Percentiles rank a stretch among this genome's conserved stretches.
Conservation (phyloP, 495 filamentous ascomycete genomes). For the Penicillium robsamsonii region DNA sequence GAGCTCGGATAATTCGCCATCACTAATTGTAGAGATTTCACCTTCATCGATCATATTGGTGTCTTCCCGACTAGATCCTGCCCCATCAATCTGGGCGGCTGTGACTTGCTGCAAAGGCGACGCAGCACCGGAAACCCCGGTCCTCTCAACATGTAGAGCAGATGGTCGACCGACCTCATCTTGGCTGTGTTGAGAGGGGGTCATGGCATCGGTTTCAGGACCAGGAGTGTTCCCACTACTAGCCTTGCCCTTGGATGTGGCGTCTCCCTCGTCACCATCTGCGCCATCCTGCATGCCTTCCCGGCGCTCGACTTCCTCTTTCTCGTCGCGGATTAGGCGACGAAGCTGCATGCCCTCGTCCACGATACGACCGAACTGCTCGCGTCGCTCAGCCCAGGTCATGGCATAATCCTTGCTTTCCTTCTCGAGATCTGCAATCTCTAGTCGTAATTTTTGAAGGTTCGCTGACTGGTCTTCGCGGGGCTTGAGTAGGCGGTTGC, state of each 20-base stretch:
- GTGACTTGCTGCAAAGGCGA: slow-evolving; percentile 46
- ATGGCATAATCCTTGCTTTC: slow-evolving; percentile 78
- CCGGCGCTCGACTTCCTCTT: slow-evolving; percentile 74
- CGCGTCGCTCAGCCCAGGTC: slow-evolving; percentile 82
- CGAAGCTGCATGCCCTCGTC: slow-evolving; percentile 86
- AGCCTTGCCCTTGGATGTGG: slow-evolving; percentile 47
- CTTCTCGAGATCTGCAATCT: slow-evolving; percentile 82
- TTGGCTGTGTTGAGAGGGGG: slow-evolving; percentile 49
- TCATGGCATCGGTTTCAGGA: slow-evolving; percentile 52
- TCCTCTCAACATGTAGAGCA: slow-evolving; percentile 38
- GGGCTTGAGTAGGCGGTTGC: slow-evolving; percentile 71
- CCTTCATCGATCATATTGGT: slow-evolving; percentile 62
- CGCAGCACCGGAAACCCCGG: slow-evolving; percentile 25
- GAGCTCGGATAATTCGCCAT: slow-evolving; percentile 37
- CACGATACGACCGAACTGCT: slow-evolving; percentile 87
- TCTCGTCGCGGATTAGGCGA: slow-evolving; percentile 87
- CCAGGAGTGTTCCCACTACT: slow-evolving; percentile 65
- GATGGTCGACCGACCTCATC: slow-evolving; percentile 41
- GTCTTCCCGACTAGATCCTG: slow-evolving; percentile 46
- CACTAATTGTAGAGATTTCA: slow-evolving; percentile 53
- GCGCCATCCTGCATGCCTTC: slow-evolving; percentile 79
- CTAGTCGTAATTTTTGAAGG: slow-evolving; percentile 74
- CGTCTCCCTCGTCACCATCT: slow-evolving; percentile 70
- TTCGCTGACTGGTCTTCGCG: slow-evolving; percentile 79
- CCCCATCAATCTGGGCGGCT: slow-evolving; percentile 30